Percentiles rank a stretch among this genome's conserved stretches.
Evolutionary conservation across 2,329 filamentous ascomycete genomes (phyloP).

Genomic region (Colletotrichum lindemuthianum): DNA sequence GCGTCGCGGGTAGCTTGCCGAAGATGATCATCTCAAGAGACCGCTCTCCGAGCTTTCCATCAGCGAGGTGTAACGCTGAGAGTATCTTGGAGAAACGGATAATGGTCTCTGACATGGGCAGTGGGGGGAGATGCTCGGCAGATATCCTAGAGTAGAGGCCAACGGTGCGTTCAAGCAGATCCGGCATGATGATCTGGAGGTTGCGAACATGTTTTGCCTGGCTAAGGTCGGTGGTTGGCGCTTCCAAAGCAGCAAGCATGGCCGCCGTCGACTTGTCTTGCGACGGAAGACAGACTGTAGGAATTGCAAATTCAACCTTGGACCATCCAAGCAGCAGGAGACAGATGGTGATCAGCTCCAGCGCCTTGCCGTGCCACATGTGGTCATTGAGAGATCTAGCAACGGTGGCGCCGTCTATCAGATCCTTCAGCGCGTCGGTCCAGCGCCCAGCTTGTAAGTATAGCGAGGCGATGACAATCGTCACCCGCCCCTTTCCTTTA

Average conservation of each 20-base stretch:
- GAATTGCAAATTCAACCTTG: slow-evolving; percentile 84
- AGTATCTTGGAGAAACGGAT: slow-evolving; percentile 79
- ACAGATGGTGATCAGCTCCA: slow-evolving; percentile 87
- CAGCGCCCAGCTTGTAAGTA: slow-evolving; percentile 91
- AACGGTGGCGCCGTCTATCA: slow-evolving; percentile 81
- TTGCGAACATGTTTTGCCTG: slow-evolving; percentile 65
- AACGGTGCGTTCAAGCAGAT: slow-evolving; percentile 79
- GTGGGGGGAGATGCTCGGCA: slow-evolving; percentile 75
- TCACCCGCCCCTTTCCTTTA: slow-evolving; percentile 82
- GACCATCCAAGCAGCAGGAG: slow-evolving; percentile 87
- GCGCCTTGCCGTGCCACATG: slow-evolving; percentile 95
- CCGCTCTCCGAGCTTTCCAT: slow-evolving; percentile 69
- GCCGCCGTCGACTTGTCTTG: slow-evolving; percentile 55
- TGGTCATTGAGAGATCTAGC: slow-evolving; percentile 87
- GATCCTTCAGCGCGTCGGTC: slow-evolving; percentile 85
- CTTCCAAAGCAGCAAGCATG: slow-evolving; percentile 38
- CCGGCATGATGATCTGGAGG: slow-evolving; percentile 71
- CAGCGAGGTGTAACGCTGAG: slow-evolving; percentile 71
- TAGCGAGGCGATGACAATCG: slow-evolving; percentile 83
- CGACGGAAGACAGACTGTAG: slow-evolving; percentile 62
- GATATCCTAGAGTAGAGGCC: slow-evolving; percentile 78
- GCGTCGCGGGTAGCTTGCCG: slow-evolving; percentile 64
- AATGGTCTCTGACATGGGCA: slow-evolving; percentile 77
- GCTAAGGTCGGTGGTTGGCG: slow-evolving; percentile 48
- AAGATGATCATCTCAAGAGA: slow-evolving; percentile 73